These are phyloP conservation scores for Xerocomellus amylosporus DNA, from an alignment of 768 basidiomycete species.

Conservation along the genomic window DNA sequence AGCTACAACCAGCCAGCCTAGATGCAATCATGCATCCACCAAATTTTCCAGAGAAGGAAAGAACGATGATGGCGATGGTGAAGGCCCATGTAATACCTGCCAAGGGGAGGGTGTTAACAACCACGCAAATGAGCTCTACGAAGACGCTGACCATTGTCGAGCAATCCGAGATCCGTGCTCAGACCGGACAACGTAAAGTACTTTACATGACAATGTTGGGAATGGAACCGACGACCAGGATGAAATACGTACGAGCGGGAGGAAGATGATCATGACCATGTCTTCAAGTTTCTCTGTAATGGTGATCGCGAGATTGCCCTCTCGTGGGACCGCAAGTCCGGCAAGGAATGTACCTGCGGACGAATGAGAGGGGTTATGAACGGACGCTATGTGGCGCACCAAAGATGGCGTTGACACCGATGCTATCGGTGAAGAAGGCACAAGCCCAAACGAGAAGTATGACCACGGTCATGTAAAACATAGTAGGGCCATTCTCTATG, in stretches of 20 bases:
- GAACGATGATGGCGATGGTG: conserved; percentile 70
- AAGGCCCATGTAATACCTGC: conserved; percentile 84
- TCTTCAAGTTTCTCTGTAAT: conserved; percentile 96
- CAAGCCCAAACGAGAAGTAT: conserved; percentile 80
- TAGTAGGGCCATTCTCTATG: conserved; percentile 76
- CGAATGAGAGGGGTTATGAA: too few species aligned
- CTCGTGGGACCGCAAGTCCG: conserved; percentile 80
- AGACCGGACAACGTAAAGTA: conserved; percentile 94
- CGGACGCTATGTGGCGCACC: too few species aligned
- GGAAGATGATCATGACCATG: conserved; percentile 84
- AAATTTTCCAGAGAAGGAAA: conserved; percentile 89
- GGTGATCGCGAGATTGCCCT: conserved; percentile 80
- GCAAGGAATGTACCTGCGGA: too few species aligned
- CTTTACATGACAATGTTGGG: conserved; percentile 34
- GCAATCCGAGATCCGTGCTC: conserved; percentile 80
- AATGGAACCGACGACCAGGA: neutral
- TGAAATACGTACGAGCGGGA: conserved; percentile 60
- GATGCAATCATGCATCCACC: conserved; percentile 78
- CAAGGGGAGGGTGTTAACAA: conserved; percentile 1
- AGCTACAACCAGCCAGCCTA: conserved; percentile 61
- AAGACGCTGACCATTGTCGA: conserved; percentile 59
- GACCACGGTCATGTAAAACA: conserved; percentile 84
- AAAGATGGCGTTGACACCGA: conserved; percentile 91
- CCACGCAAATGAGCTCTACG: neutral
- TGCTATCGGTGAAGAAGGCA: conserved; percentile 91